Evolutionary conservation across 2,329 filamentous ascomycete species (phyloP).

Genomic region (Fusarium annulatum): DNA sequence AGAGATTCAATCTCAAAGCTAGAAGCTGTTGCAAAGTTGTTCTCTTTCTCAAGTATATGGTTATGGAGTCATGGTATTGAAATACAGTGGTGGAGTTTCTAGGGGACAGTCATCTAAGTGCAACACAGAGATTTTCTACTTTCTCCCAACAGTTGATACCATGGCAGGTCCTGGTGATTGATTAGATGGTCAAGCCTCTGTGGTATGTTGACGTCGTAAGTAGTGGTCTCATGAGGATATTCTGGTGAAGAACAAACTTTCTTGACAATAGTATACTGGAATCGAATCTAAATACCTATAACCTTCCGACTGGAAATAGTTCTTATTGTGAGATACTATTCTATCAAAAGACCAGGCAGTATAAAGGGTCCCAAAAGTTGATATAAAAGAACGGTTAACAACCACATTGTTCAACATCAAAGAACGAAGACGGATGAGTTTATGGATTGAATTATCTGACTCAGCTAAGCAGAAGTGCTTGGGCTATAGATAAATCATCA

Average conservation of each 20-base stretch:
- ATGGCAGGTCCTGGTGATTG: too few species aligned
- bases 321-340: background rate
- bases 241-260: background rate
- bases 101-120: accelerated
- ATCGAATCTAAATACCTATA: accelerated
- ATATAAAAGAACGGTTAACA: accelerated
- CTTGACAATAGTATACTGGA: background rate
- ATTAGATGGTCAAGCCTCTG: background rate
- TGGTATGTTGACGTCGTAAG: background rate
- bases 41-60: accelerated
- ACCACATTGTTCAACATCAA: accelerated
- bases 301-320: accelerated
- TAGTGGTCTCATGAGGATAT: background rate
- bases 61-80: background rate
- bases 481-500: background rate
- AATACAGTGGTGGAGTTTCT: background rate
- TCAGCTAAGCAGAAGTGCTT: accelerated
- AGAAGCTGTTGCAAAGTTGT: accelerated
- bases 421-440: accelerated
- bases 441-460: accelerated
- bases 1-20: background rate
- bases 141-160: background rate
- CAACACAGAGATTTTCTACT: accelerated
- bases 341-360: background rate
- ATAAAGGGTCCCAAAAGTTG: background rate